These are phyloP conservation scores for Lithohypha guttulata DNA, from an alignment of 2,329 filamentous ascomycete genomes.

Conservation along the genomic window DNA sequence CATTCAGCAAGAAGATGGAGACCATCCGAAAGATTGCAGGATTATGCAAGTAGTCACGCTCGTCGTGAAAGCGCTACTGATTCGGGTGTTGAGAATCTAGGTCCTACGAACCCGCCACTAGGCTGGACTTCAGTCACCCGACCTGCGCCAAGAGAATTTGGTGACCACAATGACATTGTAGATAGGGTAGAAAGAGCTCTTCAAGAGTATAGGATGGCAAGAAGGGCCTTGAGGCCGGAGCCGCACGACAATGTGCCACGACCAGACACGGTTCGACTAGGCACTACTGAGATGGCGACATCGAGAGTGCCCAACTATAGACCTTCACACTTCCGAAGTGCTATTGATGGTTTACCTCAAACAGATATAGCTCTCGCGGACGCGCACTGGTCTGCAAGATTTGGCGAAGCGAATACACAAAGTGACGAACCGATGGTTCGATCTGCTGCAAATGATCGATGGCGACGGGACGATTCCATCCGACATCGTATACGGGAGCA, in stretches of 20 bases:
- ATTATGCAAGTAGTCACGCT: conserved; percentile 6
- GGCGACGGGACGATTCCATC: not conserved
- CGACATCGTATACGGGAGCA: conserved; percentile 3
- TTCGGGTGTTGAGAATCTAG: not conserved
- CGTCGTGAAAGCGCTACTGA: not conserved
- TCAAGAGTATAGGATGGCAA: conserved; percentile 4
- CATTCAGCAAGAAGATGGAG: conserved; percentile 1
- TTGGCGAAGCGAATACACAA: too few relatives aligned
- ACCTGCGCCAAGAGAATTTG: not conserved
- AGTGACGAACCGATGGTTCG: too few relatives aligned
- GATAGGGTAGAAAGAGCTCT: conserved; percentile 7
- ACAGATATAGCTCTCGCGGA: too few relatives aligned
- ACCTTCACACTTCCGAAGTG: too few relatives aligned
- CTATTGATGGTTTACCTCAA: too few relatives aligned
- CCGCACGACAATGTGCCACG: too few relatives aligned
- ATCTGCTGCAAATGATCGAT: too few relatives aligned
- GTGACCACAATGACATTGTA: conserved; percentile 1
- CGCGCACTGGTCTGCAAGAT: too few relatives aligned
- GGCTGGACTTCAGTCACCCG: not conserved
- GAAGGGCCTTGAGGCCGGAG: not conserved
- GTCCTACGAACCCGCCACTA: not conserved
- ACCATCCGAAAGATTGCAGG: conserved; percentile 6
- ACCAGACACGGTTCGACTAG: too few relatives aligned
- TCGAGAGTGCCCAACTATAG: too few relatives aligned
- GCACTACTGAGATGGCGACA: too few relatives aligned